Conservation (phyloP, 2,329 filamentous ascomycete genomes). For the Fusarium napiforme region DNA sequence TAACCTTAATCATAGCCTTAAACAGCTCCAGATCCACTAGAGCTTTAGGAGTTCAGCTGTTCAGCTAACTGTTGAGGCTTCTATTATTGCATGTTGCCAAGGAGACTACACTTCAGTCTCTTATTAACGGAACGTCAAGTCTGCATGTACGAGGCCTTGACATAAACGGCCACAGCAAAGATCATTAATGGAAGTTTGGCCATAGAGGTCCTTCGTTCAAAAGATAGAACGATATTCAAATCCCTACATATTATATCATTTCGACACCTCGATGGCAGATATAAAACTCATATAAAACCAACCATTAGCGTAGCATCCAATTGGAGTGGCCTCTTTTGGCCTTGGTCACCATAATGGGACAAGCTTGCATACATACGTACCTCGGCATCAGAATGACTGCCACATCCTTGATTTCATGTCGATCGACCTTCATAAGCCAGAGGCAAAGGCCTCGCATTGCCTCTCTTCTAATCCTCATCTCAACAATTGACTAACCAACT, state of each 20-base stretch:
- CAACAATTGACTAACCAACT: neutral
- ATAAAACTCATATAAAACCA: neutral
- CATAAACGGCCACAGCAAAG: neutral
- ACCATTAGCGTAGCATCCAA: neutral
- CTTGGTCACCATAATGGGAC: conserved; percentile 8
- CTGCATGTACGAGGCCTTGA: neutral
- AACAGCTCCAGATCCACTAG: neutral
- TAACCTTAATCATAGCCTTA: neutral
- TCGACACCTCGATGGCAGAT: neutral
- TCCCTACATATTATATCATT: neutral
- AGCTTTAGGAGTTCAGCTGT: neutral
- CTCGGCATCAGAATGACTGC: conserved; percentile 26
- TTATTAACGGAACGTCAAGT: neutral
- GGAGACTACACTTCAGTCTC: neutral
- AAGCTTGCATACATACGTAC: conserved; percentile 9
- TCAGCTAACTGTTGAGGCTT: neutral
- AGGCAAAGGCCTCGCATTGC: neutral
- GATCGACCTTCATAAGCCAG: neutral
- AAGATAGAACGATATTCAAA: too few relatives aligned
- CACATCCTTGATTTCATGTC: conserved; percentile 12
- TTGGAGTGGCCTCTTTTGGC: conserved; percentile 5
- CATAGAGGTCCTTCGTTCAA: neutral
- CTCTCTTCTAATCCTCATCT: neutral
- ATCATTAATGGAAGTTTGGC: neutral
- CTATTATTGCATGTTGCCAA: neutral